Percentiles rank a stretch among this genome's conserved stretches.
Evolutionary conservation across 139 green algal species (phyloP).

Genomic region (Zygnema cylindricum): DNA sequence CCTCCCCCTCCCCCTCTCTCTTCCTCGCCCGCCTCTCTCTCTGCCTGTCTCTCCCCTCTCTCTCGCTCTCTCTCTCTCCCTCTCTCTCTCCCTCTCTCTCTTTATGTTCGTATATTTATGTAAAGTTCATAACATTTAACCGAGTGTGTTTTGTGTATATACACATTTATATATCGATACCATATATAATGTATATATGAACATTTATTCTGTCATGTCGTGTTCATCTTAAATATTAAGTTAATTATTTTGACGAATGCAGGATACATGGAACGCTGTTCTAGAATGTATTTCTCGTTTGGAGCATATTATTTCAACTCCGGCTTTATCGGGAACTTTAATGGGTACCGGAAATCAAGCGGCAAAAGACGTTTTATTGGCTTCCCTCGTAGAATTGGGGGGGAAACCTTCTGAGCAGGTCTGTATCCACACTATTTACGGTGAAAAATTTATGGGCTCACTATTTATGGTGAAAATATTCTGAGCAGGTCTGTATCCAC

Average conservation of each 20-base stretch:
- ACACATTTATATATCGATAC: too few species aligned
- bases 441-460: too few species aligned
- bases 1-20: too few species aligned
- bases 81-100: too few species aligned
- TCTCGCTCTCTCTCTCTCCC: too few species aligned
- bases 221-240: not conserved
- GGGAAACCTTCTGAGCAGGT: constrained; percentile 47
- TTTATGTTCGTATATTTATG: too few species aligned
- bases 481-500: constrained; percentile 47
- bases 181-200: too few species aligned
- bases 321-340: constrained; percentile 21
- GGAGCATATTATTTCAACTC: constrained; percentile 49
- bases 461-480: constrained; percentile 32
- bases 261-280: constrained; percentile 58
- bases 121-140: too few species aligned
- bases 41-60: too few species aligned
- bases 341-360: constrained; percentile 27
- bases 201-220: not conserved
- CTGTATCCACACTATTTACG: too few species aligned
- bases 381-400: constrained; percentile 29
- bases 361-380: constrained; percentile 32
- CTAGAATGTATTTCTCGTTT: constrained; percentile 55
- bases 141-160: too few species aligned
- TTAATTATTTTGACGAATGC: not conserved
- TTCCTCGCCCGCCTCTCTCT: too few species aligned